phyloP scores from a whole-genome alignment of 1,284 basidiomycete species.

The Rhodotorula mucilaginosa region DNA sequence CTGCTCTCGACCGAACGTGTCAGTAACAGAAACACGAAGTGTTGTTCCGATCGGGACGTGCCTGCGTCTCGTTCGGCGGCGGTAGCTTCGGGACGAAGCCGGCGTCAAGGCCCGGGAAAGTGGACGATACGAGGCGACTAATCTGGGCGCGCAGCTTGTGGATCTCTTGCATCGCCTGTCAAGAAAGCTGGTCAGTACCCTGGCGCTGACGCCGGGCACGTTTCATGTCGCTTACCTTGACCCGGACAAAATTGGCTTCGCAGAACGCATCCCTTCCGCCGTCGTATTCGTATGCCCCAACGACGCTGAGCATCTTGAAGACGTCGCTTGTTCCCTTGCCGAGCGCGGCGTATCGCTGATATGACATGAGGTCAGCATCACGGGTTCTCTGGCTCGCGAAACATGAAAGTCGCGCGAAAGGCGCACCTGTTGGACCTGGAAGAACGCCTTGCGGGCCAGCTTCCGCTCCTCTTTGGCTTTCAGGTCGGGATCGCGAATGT shows the following conservation, averaged over 20 bases:
- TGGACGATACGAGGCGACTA: slow-evolving; percentile 70
- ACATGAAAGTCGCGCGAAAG: too few species aligned
- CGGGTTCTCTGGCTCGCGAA: too few species aligned
- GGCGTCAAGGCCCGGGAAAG: slow-evolving; percentile 63
- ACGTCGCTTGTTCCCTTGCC: slow-evolving; percentile 84
- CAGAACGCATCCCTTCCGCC: slow-evolving; percentile 79
- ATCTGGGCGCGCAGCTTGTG: slow-evolving; percentile 94
- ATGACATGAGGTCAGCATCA: slow-evolving; percentile 17
- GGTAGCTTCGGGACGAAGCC: slow-evolving; percentile 62
- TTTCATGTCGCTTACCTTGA: slow-evolving; percentile 62
- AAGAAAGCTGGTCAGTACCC: not conserved
- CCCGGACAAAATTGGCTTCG: slow-evolving; percentile 81
- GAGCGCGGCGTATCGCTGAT: slow-evolving; percentile 70
- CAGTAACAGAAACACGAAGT: not conserved
- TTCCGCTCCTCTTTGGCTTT: slow-evolving; percentile 68
- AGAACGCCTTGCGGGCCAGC: slow-evolving; percentile 68
- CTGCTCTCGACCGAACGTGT: slow-evolving; percentile 63
- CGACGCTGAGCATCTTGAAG: slow-evolving; percentile 82
- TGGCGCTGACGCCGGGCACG: not conserved
- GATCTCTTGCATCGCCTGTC: slow-evolving; percentile 96
- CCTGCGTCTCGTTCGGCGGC: slow-evolving; percentile 74
- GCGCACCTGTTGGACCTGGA: slow-evolving; percentile 70
- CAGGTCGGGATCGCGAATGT: slow-evolving; percentile 61
- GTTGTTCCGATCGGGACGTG: slow-evolving; percentile 45
- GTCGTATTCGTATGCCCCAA: slow-evolving; percentile 93